Evolutionary conservation across 805 yeast species (phyloP), one percentile per base, ranked within the genome.

Genomic region (Yamadazyma takamatsuzukensis): DNA sequence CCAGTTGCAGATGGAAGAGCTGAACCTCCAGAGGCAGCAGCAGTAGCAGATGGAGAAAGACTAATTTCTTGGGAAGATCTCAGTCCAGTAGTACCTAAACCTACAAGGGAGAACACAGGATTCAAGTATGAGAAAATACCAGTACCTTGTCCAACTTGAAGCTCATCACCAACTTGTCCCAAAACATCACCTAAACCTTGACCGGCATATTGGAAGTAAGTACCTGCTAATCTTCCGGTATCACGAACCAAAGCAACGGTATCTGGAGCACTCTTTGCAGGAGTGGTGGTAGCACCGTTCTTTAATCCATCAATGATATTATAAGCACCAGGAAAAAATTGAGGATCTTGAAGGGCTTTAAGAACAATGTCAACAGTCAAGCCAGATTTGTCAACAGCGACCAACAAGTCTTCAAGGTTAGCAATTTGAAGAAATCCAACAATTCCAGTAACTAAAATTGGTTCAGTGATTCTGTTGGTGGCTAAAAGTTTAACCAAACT

Each of bases 311-410:
- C 32, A 32, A 47, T 18, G 18, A 47, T 37, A 10, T 38, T 26
- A 30, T 41, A 47, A 25, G 29, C 30, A 22, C 49, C 51, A 5
- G 48, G 48, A 30, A 47, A 40, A 33, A 47, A 41, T 3, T 21
- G 24, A 5, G 43, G 15, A 24, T 43, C 47, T 26, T 34, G 39
- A 21, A 47, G 35, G 12, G 45, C 47, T 30, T 22, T 30, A 11
- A 45, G 27, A 7, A 52, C 45, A 29, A 56, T 42, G 32, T 56
- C 61, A 27, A 53, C 45, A 3, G 51, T 52, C 27, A 55, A 45
- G 6, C 50, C 49, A 7, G 59, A 53, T 19, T 48, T 36, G 27
- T 53, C 59, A 15, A 53, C 54, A 4, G 54, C 46, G 15, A 21
- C 23, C 25, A 56, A 42, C 16, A 56, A 35, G 29, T 41, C 43